phyloP scores from a whole-genome alignment of 257 asterid genomes.

The Eucommia ulmoides region DNA sequence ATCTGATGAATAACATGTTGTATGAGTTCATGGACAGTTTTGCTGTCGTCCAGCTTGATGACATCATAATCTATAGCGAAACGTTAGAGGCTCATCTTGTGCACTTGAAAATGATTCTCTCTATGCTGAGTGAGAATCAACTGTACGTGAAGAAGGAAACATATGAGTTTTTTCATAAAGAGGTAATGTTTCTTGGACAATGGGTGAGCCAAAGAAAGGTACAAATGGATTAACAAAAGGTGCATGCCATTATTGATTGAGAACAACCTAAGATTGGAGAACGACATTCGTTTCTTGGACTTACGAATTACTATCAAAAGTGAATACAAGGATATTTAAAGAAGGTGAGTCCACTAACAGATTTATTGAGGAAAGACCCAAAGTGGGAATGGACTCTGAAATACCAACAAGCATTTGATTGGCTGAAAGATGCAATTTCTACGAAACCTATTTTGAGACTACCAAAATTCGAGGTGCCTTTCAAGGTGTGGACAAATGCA shows the following conservation, averaged over 20 bases:
- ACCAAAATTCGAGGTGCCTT: too few relatives aligned
- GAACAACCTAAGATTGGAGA: not conserved
- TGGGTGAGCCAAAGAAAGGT: not conserved
- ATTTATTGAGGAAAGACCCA: not conserved
- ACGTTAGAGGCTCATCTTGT: not conserved
- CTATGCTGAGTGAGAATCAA: not conserved
- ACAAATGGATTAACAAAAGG: not conserved
- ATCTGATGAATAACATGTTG: not conserved
- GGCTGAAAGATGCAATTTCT: too few relatives aligned
- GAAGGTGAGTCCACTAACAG: not conserved
- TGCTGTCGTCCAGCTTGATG: not conserved
- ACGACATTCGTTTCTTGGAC: not conserved
- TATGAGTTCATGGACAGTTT: not conserved
- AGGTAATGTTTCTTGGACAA: not conserved
- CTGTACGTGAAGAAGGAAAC: not conserved
- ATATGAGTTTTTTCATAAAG: not conserved
- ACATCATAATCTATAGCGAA: not conserved
- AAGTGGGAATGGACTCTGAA: too few relatives aligned
- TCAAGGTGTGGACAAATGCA: too few relatives aligned
- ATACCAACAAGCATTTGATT: too few relatives aligned
- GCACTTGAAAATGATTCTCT: not conserved
- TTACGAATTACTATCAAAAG: not conserved
- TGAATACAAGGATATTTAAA: not conserved
- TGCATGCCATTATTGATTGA: not conserved
- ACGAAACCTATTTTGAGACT: too few relatives aligned